Conservation (phyloP, 257 asterid genomes). For the Leonotis leonurus region DNA sequence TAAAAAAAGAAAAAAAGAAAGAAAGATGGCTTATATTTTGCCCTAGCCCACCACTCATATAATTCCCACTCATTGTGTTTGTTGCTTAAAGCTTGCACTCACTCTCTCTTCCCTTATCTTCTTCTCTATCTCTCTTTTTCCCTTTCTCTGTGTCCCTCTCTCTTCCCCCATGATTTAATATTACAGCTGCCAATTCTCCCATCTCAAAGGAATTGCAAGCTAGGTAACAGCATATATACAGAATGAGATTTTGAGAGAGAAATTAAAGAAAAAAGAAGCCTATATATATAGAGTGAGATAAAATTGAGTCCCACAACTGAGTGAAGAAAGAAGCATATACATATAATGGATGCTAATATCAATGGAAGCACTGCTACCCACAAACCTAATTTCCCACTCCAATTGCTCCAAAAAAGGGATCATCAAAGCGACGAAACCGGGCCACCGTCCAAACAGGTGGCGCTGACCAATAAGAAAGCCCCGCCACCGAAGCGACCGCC, state of each 20-base stretch:
- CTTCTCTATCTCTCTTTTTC: too few relatives aligned
- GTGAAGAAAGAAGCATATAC: too few relatives aligned
- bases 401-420: slow-evolving; percentile 44
- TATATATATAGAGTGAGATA: background rate
- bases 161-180: background rate
- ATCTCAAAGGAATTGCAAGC: slow-evolving; percentile 23
- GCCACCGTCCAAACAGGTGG: background rate
- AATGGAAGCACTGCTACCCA: too few relatives aligned
- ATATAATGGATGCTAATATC: slow-evolving; percentile 48
- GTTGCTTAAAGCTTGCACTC: slow-evolving; percentile 74
- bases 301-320: background rate
- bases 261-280: background rate
- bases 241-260: background rate
- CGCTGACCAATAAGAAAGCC: slow-evolving; percentile 31
- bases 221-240: background rate
- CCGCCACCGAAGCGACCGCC: slow-evolving; percentile 37
- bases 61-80: slow-evolving; percentile 68
- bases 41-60: slow-evolving; percentile 46
- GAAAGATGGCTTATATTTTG: slow-evolving; percentile 18
- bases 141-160: background rate
- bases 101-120: slow-evolving; percentile 23
- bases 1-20: too few relatives aligned
- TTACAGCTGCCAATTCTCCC: slow-evolving; percentile 24
- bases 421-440: slow-evolving; percentile 2
- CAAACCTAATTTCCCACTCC: slow-evolving; percentile 48